Conservation (phyloP, 805 yeast genomes). For the Suhomyces xylopsoci region DNA sequence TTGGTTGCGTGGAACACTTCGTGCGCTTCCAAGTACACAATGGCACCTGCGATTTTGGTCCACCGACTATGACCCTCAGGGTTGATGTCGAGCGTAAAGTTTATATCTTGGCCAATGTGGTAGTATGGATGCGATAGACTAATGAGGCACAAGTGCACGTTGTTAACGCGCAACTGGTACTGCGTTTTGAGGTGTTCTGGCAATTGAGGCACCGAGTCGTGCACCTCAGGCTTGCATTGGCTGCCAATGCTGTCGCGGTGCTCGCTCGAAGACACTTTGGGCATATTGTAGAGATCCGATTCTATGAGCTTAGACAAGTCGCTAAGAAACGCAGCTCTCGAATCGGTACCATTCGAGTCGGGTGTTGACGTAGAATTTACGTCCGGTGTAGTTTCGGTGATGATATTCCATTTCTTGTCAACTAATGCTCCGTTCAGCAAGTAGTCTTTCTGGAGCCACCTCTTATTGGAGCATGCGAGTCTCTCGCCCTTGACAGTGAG, state of each 20-base stretch:
- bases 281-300: constrained; percentile 31
- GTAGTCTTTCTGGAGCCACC: constrained; percentile 28
- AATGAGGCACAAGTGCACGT: constrained; percentile 29
- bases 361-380: not conserved
- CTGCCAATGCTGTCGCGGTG: constrained; percentile 25
- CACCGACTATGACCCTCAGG: constrained; percentile 12
- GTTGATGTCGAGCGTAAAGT: constrained; percentile 29
- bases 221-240: constrained; percentile 13
- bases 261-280: constrained; percentile 31
- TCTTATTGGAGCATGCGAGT: constrained; percentile 19
- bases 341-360: not conserved
- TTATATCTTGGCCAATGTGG: constrained; percentile 39
- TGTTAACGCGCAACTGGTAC: constrained; percentile 36
- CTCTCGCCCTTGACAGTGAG: constrained; percentile 23
- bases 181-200: constrained; percentile 30
- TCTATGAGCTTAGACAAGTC: constrained; percentile 33
- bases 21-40: constrained; percentile 38
- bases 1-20: constrained; percentile 29
- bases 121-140: constrained; percentile 32
- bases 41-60: constrained; percentile 31
- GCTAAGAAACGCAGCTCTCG: constrained; percentile 20
- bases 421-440: constrained; percentile 18
- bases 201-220: constrained; percentile 20
- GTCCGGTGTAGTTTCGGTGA: constrained; percentile 1
- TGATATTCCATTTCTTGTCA: constrained; percentile 28